These are phyloP conservation scores for Spergularia azorica DNA, from an alignment of 179 eudicot genomes.

Conservation along the genomic window DNA sequence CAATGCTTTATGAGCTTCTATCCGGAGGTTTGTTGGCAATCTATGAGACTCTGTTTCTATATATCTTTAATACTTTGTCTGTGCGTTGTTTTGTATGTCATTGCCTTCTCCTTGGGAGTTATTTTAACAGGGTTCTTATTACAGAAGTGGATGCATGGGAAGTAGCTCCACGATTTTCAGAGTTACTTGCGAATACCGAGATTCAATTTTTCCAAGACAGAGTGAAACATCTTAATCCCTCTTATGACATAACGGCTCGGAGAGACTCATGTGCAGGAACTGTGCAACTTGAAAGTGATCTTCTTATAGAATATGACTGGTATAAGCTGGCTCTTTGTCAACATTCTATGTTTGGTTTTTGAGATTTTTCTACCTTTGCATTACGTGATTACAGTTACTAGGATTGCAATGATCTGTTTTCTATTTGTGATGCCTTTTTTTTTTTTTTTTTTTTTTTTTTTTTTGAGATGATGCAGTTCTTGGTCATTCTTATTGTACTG, in stretches of 20 bases:
- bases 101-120: background rate
- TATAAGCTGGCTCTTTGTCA: constrained; percentile 38
- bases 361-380: constrained; percentile 7
- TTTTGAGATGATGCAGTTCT: background rate
- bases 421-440: background rate
- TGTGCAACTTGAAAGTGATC: constrained; percentile 92
- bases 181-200: constrained; percentile 73
- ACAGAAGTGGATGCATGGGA: constrained; percentile 99
- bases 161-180: constrained; percentile 92
- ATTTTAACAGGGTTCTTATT: constrained; percentile 20
- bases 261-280: constrained; percentile 63
- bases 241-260: constrained; percentile 41
- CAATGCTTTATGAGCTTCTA: constrained; percentile 95
- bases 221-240: constrained; percentile 73
- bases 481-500: background rate
- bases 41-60: background rate
- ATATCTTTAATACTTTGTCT: background rate
- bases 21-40: constrained; percentile 72
- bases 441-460: too few relatives aligned
- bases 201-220: constrained; percentile 83
- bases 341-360: constrained; percentile 5
- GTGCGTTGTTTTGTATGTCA: background rate
- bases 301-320: constrained; percentile 94
- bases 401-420: background rate
- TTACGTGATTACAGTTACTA: background rate